phyloP scores from a whole-genome alignment of 495 filamentous ascomycete genomes.

The Talaromyces adpressus region DNA sequence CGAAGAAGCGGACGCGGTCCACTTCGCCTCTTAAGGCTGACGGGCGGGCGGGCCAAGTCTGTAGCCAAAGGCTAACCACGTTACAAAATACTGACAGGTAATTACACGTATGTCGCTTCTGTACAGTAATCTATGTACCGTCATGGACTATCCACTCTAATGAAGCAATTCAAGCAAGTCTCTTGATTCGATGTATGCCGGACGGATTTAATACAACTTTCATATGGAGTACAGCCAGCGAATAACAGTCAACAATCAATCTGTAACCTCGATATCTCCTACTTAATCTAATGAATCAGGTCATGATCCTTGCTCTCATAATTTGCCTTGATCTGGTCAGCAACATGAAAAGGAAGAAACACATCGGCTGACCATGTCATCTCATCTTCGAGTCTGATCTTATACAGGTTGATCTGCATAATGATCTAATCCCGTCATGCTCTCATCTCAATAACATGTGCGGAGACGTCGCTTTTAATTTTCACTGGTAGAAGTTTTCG shows the following conservation, averaged over 20 bases:
- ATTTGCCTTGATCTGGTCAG: background rate
- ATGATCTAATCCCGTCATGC: too few relatives aligned
- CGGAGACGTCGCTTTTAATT: background rate
- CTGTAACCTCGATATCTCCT: background rate
- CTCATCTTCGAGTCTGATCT: background rate
- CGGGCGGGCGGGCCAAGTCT: constrained; percentile 13
- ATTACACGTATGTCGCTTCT: background rate
- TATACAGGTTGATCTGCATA: background rate
- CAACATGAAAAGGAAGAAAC: background rate
- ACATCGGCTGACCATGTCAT: background rate
- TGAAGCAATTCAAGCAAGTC: too few relatives aligned
- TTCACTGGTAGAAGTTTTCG: background rate
- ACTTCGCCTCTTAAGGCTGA: constrained; percentile 31
- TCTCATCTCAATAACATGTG: background rate
- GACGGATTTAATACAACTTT: too few relatives aligned
- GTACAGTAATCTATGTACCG: too few relatives aligned
- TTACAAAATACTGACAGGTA: background rate
- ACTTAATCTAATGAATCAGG: background rate
- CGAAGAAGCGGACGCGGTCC: background rate
- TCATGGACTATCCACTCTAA: too few relatives aligned
- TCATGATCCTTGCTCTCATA: background rate
- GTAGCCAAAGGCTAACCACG: background rate
- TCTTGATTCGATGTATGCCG: too few relatives aligned
- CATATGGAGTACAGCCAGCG: background rate
- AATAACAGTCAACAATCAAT: background rate